Base-by-base conservation (phyloP, 345 rosid species). In the Garcia nutans region DNA sequence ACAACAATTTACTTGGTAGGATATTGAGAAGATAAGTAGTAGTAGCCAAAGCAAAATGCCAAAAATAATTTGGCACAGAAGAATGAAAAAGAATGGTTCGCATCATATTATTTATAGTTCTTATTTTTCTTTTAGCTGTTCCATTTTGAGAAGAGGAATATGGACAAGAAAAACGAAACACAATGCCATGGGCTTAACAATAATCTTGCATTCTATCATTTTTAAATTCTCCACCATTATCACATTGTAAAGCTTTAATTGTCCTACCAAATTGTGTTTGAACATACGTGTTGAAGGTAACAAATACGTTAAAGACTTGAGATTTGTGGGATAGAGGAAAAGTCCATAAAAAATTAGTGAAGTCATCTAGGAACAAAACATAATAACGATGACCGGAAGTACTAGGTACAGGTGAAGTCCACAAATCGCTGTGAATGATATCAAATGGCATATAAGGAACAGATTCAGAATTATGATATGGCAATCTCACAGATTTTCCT, bases 121-220 rank as follows among this genome's bases (percentile, higher is more conserved):
- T 28, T 3, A 64, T 64, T 64, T 64, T 64, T 31, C 68, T 10
- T 41, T 33, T 45, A 5, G 47, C 68, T 33, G 31, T 64, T 17
- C 68, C 68, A 33, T 64, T 64, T 64, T 64, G 68, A 64, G 68
- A 20, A 28, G 68, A 64, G 23, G 50, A 13, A 41, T 65, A 19
- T 8, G 69, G 69, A 41, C 69, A 65, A 37, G 69, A 65, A 37
- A 33, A 65, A 4, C 69, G 69, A 65, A 65, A 44, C 3, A 41
- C 47, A 2, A 65, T 65, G 12, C 69, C 49, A 65, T 65, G 15
- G 20, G 8, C 8, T 33, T 37, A 8, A 41, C 69, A 65, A 16
- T n/a, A 65, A 5, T 13, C n/a, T 8, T 17, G 10, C 37, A 65
- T 37, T 33, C 41, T 12, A 1, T 2, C 24, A 65, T 65, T 65